Base-by-base conservation (phyloP, 2,329 filamentous ascomycete species). In the Alternaria rosae region DNA sequence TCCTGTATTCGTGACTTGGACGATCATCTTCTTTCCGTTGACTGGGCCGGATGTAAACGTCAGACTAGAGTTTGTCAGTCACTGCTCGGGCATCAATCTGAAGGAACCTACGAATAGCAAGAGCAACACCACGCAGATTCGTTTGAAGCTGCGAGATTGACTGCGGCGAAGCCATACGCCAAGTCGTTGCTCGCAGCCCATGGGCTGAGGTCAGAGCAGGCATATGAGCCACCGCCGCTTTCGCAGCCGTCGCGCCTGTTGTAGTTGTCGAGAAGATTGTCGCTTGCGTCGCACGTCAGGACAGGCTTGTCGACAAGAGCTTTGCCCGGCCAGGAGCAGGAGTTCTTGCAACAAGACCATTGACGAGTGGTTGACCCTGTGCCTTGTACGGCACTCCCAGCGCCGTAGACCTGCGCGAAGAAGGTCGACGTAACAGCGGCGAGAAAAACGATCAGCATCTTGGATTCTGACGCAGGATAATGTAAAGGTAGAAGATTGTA, bases 101-200 rank as follows among this genome's bases (percentile, higher is more conserved):
- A 3, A 30, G 3, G 1, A 20, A 65, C 73, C 54, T 54, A 78
- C 81, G 87, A 82, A 71, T 89, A 90, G 75, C 88, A 90, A 56
- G 84, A 84, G 72, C 89, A 91, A 80, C 89, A 91, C 86, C 87
- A 89, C 11, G 77, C 81, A 0, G 79, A 77, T 76, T 91, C 88
- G 3, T 76, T 84, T 17, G 86, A 57, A 15, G 70, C 88, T 1
- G 80, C 74, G 59, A 91, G 82, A 44, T 82, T 82, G 3, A 88
- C 88, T 5, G 88, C 88, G 5, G 88, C 87, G 70, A 89, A 91
- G 10, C 88, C 88, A 70, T 89, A 90, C 8, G 86, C 82, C 9
- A 87, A 70, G 17, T 79, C 78, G 53, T 85, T 82, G 67, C 81
- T 85, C 57, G 88, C 82, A 17, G 86, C 87, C 84, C 85, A 89